Conservation (phyloP, 225 moss, liverwort and hornwort genomes). For the Sphagnum contortum region DNA sequence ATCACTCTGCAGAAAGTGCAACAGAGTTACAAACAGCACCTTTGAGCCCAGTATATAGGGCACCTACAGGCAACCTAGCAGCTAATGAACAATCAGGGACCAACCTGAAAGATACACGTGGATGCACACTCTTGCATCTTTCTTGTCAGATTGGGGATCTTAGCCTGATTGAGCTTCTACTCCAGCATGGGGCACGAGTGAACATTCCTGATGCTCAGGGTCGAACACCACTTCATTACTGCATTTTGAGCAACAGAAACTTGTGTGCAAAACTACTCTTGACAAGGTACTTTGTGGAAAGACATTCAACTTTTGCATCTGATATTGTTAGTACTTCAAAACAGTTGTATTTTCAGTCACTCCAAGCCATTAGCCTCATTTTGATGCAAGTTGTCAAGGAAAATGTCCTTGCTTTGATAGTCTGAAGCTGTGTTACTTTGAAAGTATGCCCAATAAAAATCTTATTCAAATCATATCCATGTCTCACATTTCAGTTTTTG, state of each 20-base stretch:
- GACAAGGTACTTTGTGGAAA: slow-evolving; percentile 21
- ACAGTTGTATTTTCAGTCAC: no score
- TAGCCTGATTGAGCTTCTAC: slow-evolving; percentile 69
- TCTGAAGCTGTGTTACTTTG: no score
- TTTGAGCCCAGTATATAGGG: slow-evolving; percentile 35
- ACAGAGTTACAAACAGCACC: slow-evolving; percentile 31
- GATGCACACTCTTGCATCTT: slow-evolving; percentile 65
- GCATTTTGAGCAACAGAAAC: slow-evolving; percentile 47
- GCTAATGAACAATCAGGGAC: slow-evolving; percentile 12
- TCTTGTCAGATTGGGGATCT: slow-evolving; percentile 76
- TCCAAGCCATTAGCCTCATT: no score
- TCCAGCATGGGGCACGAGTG: slow-evolving; percentile 81
- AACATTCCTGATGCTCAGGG: slow-evolving; percentile 54
- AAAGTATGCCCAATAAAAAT: no score
- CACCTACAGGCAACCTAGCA: slow-evolving; percentile 3
- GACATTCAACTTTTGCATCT: no score
- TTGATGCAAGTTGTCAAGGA: no score
- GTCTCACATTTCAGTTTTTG: neutral
- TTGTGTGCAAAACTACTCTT: slow-evolving; percentile 78
- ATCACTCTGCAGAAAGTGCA: slow-evolving; percentile 20
- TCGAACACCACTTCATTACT: slow-evolving; percentile 78
- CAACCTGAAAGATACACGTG: slow-evolving; percentile 34
- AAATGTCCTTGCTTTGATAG: no score
- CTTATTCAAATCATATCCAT: no score
- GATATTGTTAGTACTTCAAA: no score